phyloP scores from a whole-genome alignment of 768 basidiomycete species.

The Lentinula detonsa region DNA sequence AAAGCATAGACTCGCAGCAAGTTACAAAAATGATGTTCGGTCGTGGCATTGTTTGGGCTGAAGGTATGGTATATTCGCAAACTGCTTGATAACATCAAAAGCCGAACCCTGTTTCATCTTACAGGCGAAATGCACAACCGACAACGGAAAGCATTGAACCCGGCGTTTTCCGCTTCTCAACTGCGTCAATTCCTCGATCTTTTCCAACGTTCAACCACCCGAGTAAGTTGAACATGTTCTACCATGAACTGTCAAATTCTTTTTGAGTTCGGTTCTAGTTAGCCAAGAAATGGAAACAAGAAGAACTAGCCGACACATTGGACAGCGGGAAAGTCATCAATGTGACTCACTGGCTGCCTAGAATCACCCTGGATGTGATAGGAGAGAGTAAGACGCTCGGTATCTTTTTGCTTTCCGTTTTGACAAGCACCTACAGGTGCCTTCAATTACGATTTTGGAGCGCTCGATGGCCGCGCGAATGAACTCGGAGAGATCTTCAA shows the following conservation, averaged over 20 bases:
- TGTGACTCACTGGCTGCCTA: conserved; percentile 18
- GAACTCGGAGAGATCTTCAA: not conserved
- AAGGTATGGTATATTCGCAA: conserved; percentile 11
- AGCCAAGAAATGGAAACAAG: conserved; percentile 9
- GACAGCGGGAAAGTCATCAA: conserved; percentile 11
- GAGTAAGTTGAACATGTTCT: not conserved
- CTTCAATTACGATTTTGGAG: conserved; percentile 22
- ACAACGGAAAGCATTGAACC: conserved; percentile 27
- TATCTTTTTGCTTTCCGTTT: too few relatives aligned
- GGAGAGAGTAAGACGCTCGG: conserved; percentile 21
- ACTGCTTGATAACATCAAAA: not conserved
- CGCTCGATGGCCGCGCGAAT: not conserved
- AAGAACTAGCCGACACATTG: not conserved
- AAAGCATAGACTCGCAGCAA: conserved; percentile 14
- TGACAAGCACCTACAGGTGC: conserved; percentile 13
- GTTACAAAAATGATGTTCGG: conserved; percentile 14
- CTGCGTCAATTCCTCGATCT: conserved; percentile 18
- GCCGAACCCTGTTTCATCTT: not conserved
- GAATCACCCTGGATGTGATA: conserved; percentile 27
- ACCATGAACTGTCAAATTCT: not conserved
- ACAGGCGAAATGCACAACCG: conserved; percentile 17
- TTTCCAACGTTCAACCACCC: conserved; percentile 19
- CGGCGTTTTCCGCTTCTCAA: conserved; percentile 22
- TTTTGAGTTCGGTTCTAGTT: conserved; percentile 15
- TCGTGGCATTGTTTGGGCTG: conserved; percentile 19